Evolutionary conservation across 2,329 filamentous ascomycete genomes (phyloP).

Genomic region (Aspergillus sp.): DNA sequence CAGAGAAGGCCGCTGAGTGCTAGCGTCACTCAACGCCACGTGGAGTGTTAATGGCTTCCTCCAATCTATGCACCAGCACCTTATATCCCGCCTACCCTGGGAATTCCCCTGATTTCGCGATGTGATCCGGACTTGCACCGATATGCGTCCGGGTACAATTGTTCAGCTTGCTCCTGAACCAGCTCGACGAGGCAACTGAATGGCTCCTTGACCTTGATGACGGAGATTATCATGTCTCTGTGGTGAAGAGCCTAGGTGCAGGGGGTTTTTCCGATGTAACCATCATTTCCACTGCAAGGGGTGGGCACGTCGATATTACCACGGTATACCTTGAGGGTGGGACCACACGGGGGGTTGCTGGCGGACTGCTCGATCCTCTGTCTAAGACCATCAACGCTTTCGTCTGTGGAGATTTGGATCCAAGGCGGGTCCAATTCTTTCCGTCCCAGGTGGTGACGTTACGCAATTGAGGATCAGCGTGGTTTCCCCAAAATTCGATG

Average conservation of each 20-base stretch:
- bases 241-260: slow-evolving; percentile 2
- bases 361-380: not conserved
- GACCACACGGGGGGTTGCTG: not conserved
- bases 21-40: not conserved
- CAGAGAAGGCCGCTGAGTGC: slow-evolving; percentile 6
- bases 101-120: slow-evolving; percentile 4
- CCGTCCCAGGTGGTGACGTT: not conserved
- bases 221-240: slow-evolving; percentile 6
- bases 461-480: not conserved
- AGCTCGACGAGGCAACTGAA: slow-evolving; percentile 14
- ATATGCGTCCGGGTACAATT: not conserved
- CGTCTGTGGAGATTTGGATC: slow-evolving; percentile 1
- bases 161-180: slow-evolving; percentile 9
- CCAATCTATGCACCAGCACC: slow-evolving; percentile 6
- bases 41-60: slow-evolving; percentile 7
- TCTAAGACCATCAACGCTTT: not conserved
- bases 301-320: not conserved
- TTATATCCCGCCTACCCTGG: not conserved
- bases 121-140: slow-evolving; percentile 2
- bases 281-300: not conserved
- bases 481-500: not conserved
- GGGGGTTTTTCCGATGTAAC: slow-evolving; percentile 2
- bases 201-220: slow-evolving; percentile 15
- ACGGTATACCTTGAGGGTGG: slow-evolving; percentile 6
- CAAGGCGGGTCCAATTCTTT: not conserved